Conservation (phyloP, 345 rosid genomes). For the Reutealis trisperma region DNA sequence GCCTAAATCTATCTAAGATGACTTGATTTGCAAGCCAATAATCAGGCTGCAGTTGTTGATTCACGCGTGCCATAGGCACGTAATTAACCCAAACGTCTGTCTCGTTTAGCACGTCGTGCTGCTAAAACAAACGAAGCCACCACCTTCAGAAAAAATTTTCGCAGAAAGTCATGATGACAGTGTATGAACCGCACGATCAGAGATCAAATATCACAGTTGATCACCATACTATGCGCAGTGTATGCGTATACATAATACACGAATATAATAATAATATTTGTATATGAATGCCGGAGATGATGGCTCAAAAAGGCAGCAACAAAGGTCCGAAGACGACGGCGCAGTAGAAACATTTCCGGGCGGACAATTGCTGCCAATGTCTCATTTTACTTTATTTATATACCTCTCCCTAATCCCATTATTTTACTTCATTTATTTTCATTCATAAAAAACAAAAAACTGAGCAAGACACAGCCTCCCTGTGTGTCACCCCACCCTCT, state of each 20-base stretch:
- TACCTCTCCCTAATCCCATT: no score
- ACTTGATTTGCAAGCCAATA: not conserved
- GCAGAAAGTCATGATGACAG: not conserved
- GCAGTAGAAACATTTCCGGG: conserved; percentile 17
- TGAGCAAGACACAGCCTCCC: no score
- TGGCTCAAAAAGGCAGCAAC: conserved; percentile 27
- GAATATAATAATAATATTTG: no score
- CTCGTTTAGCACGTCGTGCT: not conserved
- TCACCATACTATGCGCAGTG: no score
- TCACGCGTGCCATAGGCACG: not conserved
- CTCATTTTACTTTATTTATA: no score
- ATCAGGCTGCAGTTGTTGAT: not conserved
- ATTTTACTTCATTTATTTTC: no score
- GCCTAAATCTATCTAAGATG: not conserved
- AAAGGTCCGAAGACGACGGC: conserved; percentile 24
- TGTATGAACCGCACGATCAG: not conserved
- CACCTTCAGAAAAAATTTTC: not conserved
- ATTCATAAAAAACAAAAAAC: no score
- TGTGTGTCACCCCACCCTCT: no score
- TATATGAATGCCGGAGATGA: conserved; percentile 19
- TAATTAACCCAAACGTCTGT: not conserved
- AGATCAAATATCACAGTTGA: no score
- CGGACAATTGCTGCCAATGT: conserved; percentile 23
- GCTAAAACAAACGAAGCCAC: no score
- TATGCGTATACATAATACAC: no score